phyloP scores from a whole-genome alignment of 495 filamentous ascomycete genomes.

The Niebla homalea region DNA sequence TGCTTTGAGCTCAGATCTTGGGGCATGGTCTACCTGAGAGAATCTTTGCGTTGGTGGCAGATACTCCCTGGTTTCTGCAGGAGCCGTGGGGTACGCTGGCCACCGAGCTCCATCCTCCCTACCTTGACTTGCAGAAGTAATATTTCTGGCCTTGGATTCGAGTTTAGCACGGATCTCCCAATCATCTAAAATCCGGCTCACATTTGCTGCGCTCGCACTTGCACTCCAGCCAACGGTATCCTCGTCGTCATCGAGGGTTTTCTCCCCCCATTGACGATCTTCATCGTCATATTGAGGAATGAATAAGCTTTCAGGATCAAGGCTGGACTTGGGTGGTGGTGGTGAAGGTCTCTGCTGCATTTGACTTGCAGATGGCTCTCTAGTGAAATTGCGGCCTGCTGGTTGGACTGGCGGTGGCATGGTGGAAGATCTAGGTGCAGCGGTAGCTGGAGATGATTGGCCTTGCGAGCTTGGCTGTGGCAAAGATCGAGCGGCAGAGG shows the following conservation, averaged over 20 bases:
- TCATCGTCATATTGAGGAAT: constrained; percentile 62
- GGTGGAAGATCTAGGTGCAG: neutral
- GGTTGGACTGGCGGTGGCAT: constrained; percentile 25
- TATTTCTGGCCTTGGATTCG: constrained; percentile 17
- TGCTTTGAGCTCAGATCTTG: neutral
- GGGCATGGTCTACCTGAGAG: constrained; percentile 34
- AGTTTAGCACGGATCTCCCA: constrained; percentile 6
- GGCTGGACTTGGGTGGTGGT: constrained; percentile 44
- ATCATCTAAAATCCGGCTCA: constrained; percentile 1
- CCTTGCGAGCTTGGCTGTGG: constrained; percentile 4
- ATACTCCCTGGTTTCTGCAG: constrained; percentile 20
- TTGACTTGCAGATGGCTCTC: constrained; percentile 9
- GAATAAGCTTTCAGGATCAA: constrained; percentile 64
- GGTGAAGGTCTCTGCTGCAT: constrained; percentile 21
- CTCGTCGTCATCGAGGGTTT: constrained; percentile 54
- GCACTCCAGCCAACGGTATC: constrained; percentile 76
- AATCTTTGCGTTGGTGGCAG: constrained; percentile 56
- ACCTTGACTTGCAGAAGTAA: constrained; percentile 26
- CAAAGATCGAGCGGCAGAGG: constrained; percentile 18
- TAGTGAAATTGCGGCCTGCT: constrained; percentile 16
- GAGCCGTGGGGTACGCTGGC: constrained; percentile 21
- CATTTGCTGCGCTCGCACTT: constrained; percentile 38
- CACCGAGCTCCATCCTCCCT: constrained; percentile 14
- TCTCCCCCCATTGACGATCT: constrained; percentile 60
- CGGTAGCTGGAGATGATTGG: constrained; percentile 13